These are phyloP conservation scores for Agrocybe praecox DNA, from an alignment of 768 basidiomycete species.

Conservation along the genomic window DNA sequence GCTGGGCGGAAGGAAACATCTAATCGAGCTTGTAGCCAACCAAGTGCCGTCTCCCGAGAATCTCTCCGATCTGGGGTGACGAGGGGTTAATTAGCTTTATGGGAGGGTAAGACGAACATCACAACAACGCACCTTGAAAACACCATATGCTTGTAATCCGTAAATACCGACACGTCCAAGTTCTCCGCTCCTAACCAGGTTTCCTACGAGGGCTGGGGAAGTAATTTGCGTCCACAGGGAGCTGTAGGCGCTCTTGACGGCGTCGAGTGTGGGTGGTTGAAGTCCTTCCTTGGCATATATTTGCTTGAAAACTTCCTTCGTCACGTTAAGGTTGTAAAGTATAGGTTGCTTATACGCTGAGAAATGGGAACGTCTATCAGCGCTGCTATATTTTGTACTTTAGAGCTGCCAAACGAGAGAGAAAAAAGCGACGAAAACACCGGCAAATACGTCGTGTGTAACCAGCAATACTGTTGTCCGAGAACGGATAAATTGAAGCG, in stretches of 20 bases:
- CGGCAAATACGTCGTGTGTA: too few relatives aligned
- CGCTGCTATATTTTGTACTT: neutral
- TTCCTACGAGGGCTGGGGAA: constrained; percentile 62
- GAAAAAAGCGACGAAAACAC: neutral
- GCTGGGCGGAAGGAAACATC: neutral
- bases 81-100: neutral
- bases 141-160: constrained; percentile 85
- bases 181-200: constrained; percentile 62
- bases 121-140: constrained; percentile 70
- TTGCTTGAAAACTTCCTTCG: constrained; percentile 74
- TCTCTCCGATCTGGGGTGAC: constrained; percentile 75
- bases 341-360: constrained; percentile 76
- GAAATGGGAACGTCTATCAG: neutral
- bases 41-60: constrained; percentile 76
- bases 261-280: constrained; percentile 63
- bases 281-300: constrained; percentile 74
- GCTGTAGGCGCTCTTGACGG: constrained; percentile 60
- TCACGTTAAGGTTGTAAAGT: constrained; percentile 76
- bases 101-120: neutral
- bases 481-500: neutral
- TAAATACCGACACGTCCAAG: constrained; percentile 71
- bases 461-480: neutral
- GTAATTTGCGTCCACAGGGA: constrained; percentile 65
- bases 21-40: constrained; percentile 70
- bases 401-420: neutral